Conservation (phyloP, 2,329 filamentous ascomycete genomes). For the Lecanoromycetidae sp. region DNA sequence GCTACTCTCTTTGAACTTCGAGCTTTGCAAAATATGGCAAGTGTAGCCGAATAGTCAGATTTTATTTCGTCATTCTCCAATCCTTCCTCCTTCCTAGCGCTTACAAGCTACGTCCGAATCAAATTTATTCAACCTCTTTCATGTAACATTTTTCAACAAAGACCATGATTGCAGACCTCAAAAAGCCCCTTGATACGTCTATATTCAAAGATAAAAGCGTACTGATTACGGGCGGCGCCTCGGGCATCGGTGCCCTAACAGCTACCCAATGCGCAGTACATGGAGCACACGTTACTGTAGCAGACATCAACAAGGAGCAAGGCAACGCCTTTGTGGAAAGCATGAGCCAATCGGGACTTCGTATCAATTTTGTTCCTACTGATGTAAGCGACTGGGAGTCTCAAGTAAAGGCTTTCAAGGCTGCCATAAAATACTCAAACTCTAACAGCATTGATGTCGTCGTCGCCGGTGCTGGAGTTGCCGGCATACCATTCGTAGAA, state of each 20-base stretch:
- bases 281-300: constrained; percentile 4
- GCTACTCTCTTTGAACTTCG: too few relatives aligned
- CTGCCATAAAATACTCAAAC: constrained; percentile 20
- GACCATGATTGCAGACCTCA: not conserved
- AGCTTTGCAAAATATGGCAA: too few relatives aligned
- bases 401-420: constrained; percentile 24
- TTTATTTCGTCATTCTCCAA: too few relatives aligned
- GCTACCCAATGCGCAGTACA: not conserved
- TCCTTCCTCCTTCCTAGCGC: too few relatives aligned
- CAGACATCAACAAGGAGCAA: constrained; percentile 1
- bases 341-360: not conserved
- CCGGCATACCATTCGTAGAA: constrained; percentile 12
- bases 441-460: constrained; percentile 23
- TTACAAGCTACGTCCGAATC: too few relatives aligned
- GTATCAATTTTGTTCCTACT: constrained; percentile 21
- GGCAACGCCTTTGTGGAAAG: constrained; percentile 1
- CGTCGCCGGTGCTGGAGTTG: constrained; percentile 22
- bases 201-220: not conserved
- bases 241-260: constrained; percentile 10
- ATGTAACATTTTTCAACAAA: not conserved
- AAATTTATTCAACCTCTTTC: not conserved
- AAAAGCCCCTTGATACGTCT: constrained; percentile 3
- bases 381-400: constrained; percentile 23
- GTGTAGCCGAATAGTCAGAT: too few relatives aligned
- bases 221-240: constrained; percentile 9